Base-by-base conservation (phyloP, 164 flowering plant genomes). In the Magnolia changhungtana region DNA sequence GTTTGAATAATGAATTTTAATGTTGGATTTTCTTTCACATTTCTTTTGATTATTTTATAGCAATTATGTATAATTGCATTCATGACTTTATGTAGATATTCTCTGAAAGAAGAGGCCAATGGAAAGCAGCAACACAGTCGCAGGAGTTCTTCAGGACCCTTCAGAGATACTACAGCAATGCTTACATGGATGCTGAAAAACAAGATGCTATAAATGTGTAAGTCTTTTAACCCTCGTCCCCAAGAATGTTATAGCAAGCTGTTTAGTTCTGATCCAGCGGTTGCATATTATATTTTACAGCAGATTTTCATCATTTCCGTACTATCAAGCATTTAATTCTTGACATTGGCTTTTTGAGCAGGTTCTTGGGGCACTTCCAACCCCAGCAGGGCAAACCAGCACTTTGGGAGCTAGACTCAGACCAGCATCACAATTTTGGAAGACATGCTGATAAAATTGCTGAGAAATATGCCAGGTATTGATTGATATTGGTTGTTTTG, bases 121-220 rank as follows among this genome's bases (percentile, higher is more conserved):
- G 97, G 97, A 94, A 87, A 83, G 90, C 96, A 50, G 94, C 97
- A 70, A 89, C 90, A 6, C 98, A 90, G 67, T 91, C 97, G 21
- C 96, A 94, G 75, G 99, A 96, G 72, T 85, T 96, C 71, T 85
- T 94, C 51, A 86, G 96, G 88, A 88, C 94, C 63, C 82, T 96
- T 63, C 98, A 93, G 72, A 92, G 98, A 2, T 92, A 88, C 79
- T 94, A 88, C 74, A 94, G 88, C 78, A 96, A 92, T 82, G 90
- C 97, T 52, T 96, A 91, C 83, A 82, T 91, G 97, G 99, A 96
- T 87, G 88, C 89, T 75, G 96, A 89, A 82, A 96, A 96, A 78
- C 99, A 96, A 83, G 89, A 89, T 80, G 96, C 98, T 16, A 94
- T 96, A 69, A 93, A 96, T 82, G 84, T 96, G 99, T 96, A 86